Conservation (phyloP, 495 filamentous ascomycete genomes). For the Xylaria bambusicola region DNA sequence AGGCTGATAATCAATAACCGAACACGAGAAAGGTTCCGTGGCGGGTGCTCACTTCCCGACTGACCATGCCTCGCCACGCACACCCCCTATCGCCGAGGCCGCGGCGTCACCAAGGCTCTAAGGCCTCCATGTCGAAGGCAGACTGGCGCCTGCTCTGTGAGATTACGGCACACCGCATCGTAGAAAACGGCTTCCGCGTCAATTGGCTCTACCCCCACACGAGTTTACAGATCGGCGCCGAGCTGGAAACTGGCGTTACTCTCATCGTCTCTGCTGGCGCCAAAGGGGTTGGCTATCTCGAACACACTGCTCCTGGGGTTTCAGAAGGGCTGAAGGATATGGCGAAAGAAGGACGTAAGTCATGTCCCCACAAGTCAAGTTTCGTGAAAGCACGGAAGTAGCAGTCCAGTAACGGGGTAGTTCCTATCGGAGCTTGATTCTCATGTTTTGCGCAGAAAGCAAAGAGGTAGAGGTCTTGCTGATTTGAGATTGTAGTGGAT, state of each 20-base stretch:
- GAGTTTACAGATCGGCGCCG: conserved; percentile 10
- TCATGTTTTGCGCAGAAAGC: too few relatives aligned
- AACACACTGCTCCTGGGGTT: conserved; percentile 6
- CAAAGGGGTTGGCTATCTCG: neutral
- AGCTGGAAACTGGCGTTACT: conserved; percentile 10
- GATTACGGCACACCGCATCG: conserved; percentile 15
- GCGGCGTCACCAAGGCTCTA: neutral
- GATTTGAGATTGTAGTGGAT: neutral
- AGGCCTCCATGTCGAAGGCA: neutral
- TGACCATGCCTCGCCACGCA: neutral
- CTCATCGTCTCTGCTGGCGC: conserved; percentile 13
- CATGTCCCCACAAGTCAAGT: neutral
- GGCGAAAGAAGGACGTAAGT: conserved; percentile 11
- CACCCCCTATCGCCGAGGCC: neutral
- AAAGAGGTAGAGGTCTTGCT: neutral
- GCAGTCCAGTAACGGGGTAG: too few relatives aligned
- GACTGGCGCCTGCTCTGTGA: conserved; percentile 11
- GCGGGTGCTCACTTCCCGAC: too few relatives aligned
- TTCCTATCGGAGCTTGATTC: too few relatives aligned
- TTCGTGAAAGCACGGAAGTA: too few relatives aligned
- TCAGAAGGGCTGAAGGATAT: conserved; percentile 16
- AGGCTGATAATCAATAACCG: too few relatives aligned
- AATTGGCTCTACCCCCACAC: conserved; percentile 10
- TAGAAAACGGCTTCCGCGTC: conserved; percentile 16
- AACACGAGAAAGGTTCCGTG: too few relatives aligned